Percentiles rank a stretch among this genome's conserved stretches.
Conservation (phyloP, 768 basidiomycete genomes). For the Crepidotus variabilis region DNA sequence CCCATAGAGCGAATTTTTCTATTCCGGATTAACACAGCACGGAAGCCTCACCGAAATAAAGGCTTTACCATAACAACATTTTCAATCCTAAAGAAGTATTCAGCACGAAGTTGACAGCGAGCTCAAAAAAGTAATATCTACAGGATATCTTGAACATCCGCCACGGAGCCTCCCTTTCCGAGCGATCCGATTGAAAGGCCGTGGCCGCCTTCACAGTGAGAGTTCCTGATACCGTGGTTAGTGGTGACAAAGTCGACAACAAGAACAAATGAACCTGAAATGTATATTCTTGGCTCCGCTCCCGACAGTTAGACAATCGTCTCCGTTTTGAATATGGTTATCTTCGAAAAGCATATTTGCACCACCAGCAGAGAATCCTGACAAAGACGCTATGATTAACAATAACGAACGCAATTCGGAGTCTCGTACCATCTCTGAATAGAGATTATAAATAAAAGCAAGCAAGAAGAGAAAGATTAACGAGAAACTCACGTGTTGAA, state of each 20-base stretch:
- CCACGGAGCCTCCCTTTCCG: constrained; percentile 40
- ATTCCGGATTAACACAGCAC: background rate
- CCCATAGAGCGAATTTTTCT: constrained; percentile 51
- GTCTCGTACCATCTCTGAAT: background rate
- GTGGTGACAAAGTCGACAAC: no score
- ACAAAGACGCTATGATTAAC: background rate
- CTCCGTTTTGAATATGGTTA: constrained; percentile 55
- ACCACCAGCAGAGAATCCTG: constrained; percentile 53
- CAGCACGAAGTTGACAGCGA: background rate
- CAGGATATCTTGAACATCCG: constrained; percentile 56
- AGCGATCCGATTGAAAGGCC: constrained; percentile 58
- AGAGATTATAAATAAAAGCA: no score
- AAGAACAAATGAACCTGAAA: constrained; percentile 26
- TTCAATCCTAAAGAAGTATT: constrained; percentile 33
- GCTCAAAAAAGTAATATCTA: constrained; percentile 28
- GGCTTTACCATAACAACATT: constrained; percentile 38
- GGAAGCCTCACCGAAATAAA: no score
- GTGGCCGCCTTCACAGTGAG: constrained; percentile 55
- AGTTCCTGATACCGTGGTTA: constrained; percentile 17
- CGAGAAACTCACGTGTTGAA: constrained; percentile 50
- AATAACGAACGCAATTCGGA: background rate
- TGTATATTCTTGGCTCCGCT: constrained; percentile 53
- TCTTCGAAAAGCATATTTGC: constrained; percentile 55
- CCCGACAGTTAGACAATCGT: constrained; percentile 59
- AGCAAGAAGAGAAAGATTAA: background rate